A percentile compares a stretch with the other conserved stretches of the same genome.
Evolutionary conservation across 495 filamentous ascomycete genomes (phyloP).

Genomic region (Xylaria telfairii): DNA sequence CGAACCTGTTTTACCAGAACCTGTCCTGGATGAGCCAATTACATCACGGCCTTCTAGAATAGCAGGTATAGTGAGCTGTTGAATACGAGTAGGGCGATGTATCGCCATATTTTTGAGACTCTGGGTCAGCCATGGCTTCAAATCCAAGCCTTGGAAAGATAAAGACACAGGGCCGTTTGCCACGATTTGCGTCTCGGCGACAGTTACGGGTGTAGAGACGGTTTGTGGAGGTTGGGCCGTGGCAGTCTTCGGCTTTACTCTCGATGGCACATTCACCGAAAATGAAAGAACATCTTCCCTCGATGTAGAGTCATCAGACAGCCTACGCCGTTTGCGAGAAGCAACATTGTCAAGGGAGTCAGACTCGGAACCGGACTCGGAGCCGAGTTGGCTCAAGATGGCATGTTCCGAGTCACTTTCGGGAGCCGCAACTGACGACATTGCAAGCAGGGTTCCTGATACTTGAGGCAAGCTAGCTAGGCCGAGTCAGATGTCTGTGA

Average conservation of each 20-base stretch:
- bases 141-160: conserved; percentile 75
- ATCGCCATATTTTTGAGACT: conserved; percentile 88
- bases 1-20: conserved; percentile 86
- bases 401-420: conserved; percentile 27
- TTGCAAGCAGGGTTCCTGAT: conserved; percentile 21
- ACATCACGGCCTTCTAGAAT: conserved; percentile 91
- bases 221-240: conserved; percentile 6
- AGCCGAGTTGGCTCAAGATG: conserved; percentile 19
- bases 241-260: conserved; percentile 49
- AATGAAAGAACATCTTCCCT: conserved; percentile 28
- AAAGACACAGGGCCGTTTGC: conserved; percentile 57
- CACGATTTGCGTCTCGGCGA: conserved; percentile 30
- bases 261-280: conserved; percentile 53
- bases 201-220: conserved; percentile 24
- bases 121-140: conserved; percentile 88
- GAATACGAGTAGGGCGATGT: conserved; percentile 86
- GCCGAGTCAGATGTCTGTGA: not conserved
- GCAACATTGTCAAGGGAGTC: conserved; percentile 54
- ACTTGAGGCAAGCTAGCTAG: not conserved
- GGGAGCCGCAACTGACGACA: conserved; percentile 16
- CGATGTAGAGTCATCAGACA: conserved; percentile 39
- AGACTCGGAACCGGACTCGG: conserved; percentile 35
- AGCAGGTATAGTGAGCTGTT: conserved; percentile 86
- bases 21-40: conserved; percentile 91
- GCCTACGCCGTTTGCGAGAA: conserved; percentile 57